Evolutionary conservation across 2,329 filamentous ascomycete species (phyloP).

Genomic region (Fusarium newnesense): DNA sequence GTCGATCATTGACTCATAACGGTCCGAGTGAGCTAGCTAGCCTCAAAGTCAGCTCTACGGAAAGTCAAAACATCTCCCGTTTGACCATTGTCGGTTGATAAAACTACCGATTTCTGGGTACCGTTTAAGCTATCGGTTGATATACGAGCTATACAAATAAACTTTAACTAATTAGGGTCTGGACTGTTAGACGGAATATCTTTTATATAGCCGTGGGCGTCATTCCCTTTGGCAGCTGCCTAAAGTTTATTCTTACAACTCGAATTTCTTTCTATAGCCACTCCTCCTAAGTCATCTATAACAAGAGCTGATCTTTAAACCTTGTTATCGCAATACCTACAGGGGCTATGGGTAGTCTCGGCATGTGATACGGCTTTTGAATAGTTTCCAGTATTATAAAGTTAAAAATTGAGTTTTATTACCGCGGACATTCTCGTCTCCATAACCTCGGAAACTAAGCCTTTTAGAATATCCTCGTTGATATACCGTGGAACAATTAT

Average conservation of each 20-base stretch:
- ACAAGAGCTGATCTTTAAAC: neutral
- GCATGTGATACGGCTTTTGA: neutral
- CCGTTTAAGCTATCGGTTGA: accelerated
- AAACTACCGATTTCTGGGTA: neutral
- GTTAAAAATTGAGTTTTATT: neutral
- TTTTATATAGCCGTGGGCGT: accelerated
- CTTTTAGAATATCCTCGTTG: neutral
- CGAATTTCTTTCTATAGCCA: too few relatives aligned
- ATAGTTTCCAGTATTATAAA: neutral
- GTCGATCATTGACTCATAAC: neutral
- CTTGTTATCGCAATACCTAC: too few relatives aligned
- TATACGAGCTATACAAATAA: accelerated
- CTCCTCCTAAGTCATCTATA: accelerated
- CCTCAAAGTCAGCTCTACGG: neutral
- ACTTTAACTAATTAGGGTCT: neutral
- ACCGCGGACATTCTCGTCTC: neutral
- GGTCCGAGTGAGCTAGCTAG: neutral
- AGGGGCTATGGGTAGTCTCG: neutral
- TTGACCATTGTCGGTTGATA: neutral
- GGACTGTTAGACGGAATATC: too few relatives aligned
- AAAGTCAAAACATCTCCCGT: neutral
- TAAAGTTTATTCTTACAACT: neutral
- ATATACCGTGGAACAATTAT: neutral
- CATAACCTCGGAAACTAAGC: neutral
- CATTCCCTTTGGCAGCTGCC: neutral